Percentiles rank a stretch among this genome's conserved stretches.
Conservation (phyloP, 371 early-diverging fungal species). For the Apophysomyces elegans region DNA sequence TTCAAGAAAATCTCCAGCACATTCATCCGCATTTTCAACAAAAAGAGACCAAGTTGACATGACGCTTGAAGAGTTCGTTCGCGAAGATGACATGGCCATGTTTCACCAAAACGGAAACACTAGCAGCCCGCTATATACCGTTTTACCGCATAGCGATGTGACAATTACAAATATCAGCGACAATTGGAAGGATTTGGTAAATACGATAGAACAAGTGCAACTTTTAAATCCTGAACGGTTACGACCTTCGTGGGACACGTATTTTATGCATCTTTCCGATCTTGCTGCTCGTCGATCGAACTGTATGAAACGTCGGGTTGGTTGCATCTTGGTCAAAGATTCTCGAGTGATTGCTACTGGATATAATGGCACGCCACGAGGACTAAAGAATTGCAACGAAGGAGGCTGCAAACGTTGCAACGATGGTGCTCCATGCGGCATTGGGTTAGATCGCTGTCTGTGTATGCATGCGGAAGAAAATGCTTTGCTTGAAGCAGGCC, state of each 20-base stretch:
- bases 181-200: conserved; percentile 32
- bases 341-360: conserved; percentile 94
- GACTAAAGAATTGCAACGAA: conserved; percentile 91
- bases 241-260: conserved; percentile 94
- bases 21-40: neutral
- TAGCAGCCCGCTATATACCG: conserved; percentile 35
- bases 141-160: conserved; percentile 62
- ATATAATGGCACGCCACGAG: conserved; percentile 97
- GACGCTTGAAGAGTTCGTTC: conserved; percentile 36
- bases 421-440: conserved; percentile 75
- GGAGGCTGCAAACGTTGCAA: conserved; percentile 97
- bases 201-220: conserved; percentile 50
- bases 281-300: conserved; percentile 85
- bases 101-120: conserved; percentile 30
- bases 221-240: conserved; percentile 74
- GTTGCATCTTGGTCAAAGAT: conserved; percentile 93
- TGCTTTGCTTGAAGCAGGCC: conserved; percentile 93
- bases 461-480: conserved; percentile 99
- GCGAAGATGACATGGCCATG: conserved; percentile 43
- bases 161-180: conserved; percentile 63
- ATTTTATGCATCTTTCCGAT: conserved; percentile 96
- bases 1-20: neutral
- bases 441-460: conserved; percentile 84
- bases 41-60: neutral
- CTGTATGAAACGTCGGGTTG: conserved; percentile 98